phyloP scores from a whole-genome alignment of 345 rosid genomes.

The Eutrema japonicum region DNA sequence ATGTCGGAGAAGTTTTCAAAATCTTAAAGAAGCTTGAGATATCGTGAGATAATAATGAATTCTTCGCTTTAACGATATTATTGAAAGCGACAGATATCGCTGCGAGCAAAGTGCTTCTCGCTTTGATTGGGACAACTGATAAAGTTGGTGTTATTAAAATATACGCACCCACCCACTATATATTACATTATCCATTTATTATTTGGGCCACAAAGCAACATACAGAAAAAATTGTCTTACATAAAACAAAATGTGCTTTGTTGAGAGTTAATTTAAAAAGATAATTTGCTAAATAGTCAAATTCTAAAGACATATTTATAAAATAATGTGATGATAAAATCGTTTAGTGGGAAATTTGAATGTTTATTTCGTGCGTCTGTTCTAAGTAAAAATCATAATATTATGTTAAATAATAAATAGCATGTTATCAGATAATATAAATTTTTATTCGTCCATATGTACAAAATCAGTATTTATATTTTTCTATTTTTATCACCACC shows the following conservation, averaged over 20 bases:
- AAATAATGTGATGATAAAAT: background rate
- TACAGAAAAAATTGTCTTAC: background rate
- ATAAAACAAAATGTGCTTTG: background rate
- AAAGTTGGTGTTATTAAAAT: conserved; percentile 7
- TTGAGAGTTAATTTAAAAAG: background rate
- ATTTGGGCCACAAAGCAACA: conserved; percentile 20
- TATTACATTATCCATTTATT: conserved; percentile 28
- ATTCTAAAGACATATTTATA: background rate
- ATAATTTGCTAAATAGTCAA: background rate
- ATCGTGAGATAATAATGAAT: background rate
- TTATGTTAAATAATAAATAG: too few relatives aligned
- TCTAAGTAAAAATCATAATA: too few relatives aligned
- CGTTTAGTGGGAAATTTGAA: too few relatives aligned
- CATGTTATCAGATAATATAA: too few relatives aligned
- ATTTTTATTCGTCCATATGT: too few relatives aligned
- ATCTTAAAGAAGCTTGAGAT: background rate
- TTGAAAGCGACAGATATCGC: conserved; percentile 14
- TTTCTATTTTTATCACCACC: too few relatives aligned
- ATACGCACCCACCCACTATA: background rate
- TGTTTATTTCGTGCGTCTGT: too few relatives aligned
- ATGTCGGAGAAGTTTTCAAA: background rate
- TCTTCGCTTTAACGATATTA: background rate
- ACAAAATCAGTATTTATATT: too few relatives aligned
- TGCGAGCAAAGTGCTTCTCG: conserved; percentile 19
- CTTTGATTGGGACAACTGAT: conserved; percentile 22